Conservation (phyloP, 768 basidiomycete genomes). For the Vararia minispora region DNA sequence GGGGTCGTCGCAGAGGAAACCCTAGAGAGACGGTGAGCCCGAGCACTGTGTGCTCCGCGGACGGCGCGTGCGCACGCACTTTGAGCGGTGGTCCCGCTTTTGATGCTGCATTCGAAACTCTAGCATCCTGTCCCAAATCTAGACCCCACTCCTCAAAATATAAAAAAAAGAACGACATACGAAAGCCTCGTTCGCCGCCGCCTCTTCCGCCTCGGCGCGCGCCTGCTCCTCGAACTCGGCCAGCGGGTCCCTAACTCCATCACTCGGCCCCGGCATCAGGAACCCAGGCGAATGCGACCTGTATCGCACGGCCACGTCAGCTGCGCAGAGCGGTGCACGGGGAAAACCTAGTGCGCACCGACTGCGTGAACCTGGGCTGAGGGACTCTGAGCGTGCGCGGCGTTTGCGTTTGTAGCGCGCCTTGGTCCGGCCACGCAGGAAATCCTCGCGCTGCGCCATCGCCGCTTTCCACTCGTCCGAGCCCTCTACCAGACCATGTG, state of each 20-base stretch:
- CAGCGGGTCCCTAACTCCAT: background rate
- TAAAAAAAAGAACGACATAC: background rate
- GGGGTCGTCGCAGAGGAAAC: slow-evolving; percentile 51
- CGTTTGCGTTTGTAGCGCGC: no score
- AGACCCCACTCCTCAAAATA: background rate
- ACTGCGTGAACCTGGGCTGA: background rate
- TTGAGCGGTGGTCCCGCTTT: no score
- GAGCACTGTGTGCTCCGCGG: no score
- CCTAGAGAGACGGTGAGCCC: no score
- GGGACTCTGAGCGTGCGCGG: background rate
- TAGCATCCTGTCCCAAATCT: background rate
- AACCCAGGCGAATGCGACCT: background rate
- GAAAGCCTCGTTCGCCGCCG: background rate
- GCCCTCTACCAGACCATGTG: no score
- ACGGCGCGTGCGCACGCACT: no score
- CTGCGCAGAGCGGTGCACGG: background rate
- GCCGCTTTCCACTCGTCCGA: no score
- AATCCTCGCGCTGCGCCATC: no score
- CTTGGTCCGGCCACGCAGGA: no score
- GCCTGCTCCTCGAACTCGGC: slow-evolving; percentile 5
- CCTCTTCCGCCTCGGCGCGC: background rate
- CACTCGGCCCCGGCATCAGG: background rate
- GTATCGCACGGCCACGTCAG: background rate
- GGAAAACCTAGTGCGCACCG: slow-evolving; percentile 1
- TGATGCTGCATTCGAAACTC: background rate